Evolutionary conservation across 306 rosid genomes (phyloP).

Genomic region (Rubus idaeus): DNA sequence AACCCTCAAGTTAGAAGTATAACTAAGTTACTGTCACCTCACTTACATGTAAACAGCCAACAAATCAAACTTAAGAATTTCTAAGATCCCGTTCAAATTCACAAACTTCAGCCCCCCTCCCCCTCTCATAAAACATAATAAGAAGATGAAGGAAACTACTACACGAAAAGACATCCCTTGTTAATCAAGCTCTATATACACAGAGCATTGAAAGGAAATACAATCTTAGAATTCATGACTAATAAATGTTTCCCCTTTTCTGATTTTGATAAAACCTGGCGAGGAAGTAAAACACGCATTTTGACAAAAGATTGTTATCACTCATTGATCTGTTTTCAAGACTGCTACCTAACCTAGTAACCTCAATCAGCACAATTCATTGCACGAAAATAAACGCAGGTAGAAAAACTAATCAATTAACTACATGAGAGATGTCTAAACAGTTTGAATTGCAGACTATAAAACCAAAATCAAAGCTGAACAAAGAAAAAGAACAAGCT

Average conservation of each 20-base stretch:
- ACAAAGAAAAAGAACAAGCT: not conserved
- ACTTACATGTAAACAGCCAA: not conserved
- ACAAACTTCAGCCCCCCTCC: not conserved
- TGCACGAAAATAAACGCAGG: not conserved
- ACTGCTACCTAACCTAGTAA: not conserved
- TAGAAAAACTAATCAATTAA: not conserved
- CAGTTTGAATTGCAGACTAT: not conserved
- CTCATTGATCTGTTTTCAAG: not conserved
- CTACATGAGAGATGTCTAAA: not conserved
- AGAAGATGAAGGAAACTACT: not conserved
- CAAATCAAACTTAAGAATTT: not conserved
- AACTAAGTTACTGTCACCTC: not conserved
- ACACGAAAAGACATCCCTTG: not conserved
- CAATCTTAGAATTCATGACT: not conserved
- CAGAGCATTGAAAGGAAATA: not conserved
- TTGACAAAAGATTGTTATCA: not conserved
- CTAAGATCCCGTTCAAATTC: not conserved
- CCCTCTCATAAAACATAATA: not conserved
- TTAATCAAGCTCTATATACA: not conserved
- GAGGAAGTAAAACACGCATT: not conserved
- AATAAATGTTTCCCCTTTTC: not conserved
- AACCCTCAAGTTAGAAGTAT: not conserved
- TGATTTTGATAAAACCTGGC: slow-evolving; percentile 6
- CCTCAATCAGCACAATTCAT: slow-evolving; percentile 3
- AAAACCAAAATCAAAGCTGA: not conserved